Percentiles rank a stretch among this genome's conserved stretches.
These are phyloP conservation scores for Boletus patriciae DNA, from an alignment of 768 basidiomycete genomes.

Conservation along the genomic window DNA sequence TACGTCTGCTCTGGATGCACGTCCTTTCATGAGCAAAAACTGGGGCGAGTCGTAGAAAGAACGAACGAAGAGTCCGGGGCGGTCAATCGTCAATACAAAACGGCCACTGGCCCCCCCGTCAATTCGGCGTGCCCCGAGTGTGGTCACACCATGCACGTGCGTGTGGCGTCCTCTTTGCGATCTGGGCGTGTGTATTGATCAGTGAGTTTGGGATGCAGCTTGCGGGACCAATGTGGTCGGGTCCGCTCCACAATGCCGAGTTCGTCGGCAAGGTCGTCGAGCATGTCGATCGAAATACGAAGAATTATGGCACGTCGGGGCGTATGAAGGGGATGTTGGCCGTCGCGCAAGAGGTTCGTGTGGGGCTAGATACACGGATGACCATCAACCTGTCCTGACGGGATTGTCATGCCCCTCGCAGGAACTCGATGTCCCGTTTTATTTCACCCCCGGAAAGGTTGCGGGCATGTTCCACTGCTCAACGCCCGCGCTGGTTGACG, in stretches of 20 bases:
- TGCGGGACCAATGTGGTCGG: constrained; percentile 97
- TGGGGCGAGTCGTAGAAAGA: constrained; percentile 73
- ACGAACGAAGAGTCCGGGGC: constrained; percentile 54
- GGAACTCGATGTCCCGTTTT: constrained; percentile 81
- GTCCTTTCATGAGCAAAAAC: constrained; percentile 75
- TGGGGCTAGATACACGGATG: neutral
- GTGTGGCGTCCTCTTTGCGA: constrained; percentile 22
- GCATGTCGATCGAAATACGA: constrained; percentile 62
- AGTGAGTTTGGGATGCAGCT: constrained; percentile 44
- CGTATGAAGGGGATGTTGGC: constrained; percentile 97
- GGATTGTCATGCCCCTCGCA: constrained; percentile 25
- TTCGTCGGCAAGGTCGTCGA: constrained; percentile 77
- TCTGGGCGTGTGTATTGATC: neutral
- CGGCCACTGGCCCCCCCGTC: constrained; percentile 65
- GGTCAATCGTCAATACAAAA: constrained; percentile 68
- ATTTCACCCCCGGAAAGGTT: constrained; percentile 81
- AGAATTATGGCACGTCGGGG: constrained; percentile 70
- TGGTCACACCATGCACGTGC: constrained; percentile 69
- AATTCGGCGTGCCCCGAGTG: constrained; percentile 79
- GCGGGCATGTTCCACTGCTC: constrained; percentile 80
- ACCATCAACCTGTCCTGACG: neutral
- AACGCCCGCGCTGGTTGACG: constrained; percentile 71
- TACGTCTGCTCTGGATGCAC: constrained; percentile 88
- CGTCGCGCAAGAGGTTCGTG: constrained; percentile 80
- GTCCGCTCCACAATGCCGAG: constrained; percentile 71